These are phyloP conservation scores for Suillus paluster DNA, from an alignment of 768 basidiomycete species.

Conservation along the genomic window DNA sequence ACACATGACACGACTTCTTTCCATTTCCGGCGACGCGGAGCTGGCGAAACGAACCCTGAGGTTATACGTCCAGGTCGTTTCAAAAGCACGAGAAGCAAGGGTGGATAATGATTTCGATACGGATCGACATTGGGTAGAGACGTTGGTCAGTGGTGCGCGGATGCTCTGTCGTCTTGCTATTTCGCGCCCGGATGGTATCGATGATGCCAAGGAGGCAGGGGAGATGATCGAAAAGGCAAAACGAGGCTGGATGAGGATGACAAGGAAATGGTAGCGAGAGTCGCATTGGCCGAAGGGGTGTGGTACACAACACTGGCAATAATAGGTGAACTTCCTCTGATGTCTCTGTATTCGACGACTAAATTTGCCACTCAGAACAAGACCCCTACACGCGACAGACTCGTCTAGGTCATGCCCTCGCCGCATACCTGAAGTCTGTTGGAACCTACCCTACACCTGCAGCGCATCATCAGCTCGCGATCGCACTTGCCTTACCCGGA, in stretches of 20 bases:
- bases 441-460: conserved; percentile 53
- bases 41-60: conserved; percentile 77
- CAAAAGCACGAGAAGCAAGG: conserved; percentile 70
- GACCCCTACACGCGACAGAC: conserved; percentile 63
- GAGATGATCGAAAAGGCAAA: conserved; percentile 62
- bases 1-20: conserved; percentile 79
- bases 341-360: not conserved
- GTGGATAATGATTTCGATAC: conserved; percentile 59
- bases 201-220: conserved; percentile 67
- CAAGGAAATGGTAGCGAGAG: conserved; percentile 57
- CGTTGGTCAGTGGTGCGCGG: conserved; percentile 74
- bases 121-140: conserved; percentile 75
- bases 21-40: conserved; percentile 58
- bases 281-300: conserved; percentile 74
- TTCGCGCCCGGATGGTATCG: conserved; percentile 49
- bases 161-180: conserved; percentile 68
- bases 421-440: conserved; percentile 53
- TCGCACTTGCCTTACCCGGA: conserved; percentile 69
- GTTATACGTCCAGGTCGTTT: conserved; percentile 83
- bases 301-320: conserved; percentile 71
- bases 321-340: conserved; percentile 51
- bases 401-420: conserved; percentile 62
- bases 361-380: conserved; percentile 50
- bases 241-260: conserved; percentile 53
- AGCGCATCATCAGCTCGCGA: conserved; percentile 80